Evolutionary conservation across 2,329 filamentous ascomycete genomes (phyloP).

Genomic region (Zasmidium citrigriseum): DNA sequence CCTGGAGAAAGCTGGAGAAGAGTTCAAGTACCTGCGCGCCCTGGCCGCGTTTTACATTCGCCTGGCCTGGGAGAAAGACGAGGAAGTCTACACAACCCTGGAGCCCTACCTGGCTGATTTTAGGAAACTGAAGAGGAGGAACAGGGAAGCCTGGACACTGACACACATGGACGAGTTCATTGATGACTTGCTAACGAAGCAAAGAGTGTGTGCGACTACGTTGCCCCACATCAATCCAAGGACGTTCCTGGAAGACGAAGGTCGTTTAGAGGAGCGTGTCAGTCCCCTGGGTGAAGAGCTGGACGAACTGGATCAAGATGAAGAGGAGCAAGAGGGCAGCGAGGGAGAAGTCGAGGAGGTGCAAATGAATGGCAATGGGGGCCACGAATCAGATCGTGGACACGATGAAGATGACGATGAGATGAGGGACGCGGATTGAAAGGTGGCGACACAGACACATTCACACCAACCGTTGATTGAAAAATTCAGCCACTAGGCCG

Average conservation of each 20-base stretch:
- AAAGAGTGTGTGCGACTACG: constrained; percentile 86
- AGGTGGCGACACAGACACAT: not conserved
- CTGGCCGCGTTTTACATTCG: constrained; percentile 92
- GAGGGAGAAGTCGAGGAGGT: constrained; percentile 27
- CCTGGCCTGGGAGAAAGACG: constrained; percentile 78
- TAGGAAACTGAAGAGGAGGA: constrained; percentile 78
- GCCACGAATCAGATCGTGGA: constrained; percentile 1
- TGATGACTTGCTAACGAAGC: constrained; percentile 85
- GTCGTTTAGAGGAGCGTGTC: constrained; percentile 79
- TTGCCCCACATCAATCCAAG: constrained; percentile 87
- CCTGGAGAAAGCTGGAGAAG: constrained; percentile 70
- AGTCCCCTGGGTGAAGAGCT: constrained; percentile 78
- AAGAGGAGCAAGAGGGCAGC: constrained; percentile 47
- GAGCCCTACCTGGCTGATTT: constrained; percentile 82
- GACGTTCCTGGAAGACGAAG: constrained; percentile 82
- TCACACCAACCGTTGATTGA: not conserved
- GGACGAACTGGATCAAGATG: constrained; percentile 68
- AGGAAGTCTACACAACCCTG: constrained; percentile 75
- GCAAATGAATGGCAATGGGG: constrained; percentile 22
- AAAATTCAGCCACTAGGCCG: constrained; percentile 2
- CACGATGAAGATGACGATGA: constrained; percentile 18
- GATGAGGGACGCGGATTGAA: constrained; percentile 29
- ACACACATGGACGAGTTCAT: constrained; percentile 91
- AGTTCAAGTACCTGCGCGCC: constrained; percentile 78
- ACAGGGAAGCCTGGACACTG: constrained; percentile 71